Evolutionary conservation across 208 protist species (phyloP).

Genomic region (Trypanosoma melophagium): DNA sequence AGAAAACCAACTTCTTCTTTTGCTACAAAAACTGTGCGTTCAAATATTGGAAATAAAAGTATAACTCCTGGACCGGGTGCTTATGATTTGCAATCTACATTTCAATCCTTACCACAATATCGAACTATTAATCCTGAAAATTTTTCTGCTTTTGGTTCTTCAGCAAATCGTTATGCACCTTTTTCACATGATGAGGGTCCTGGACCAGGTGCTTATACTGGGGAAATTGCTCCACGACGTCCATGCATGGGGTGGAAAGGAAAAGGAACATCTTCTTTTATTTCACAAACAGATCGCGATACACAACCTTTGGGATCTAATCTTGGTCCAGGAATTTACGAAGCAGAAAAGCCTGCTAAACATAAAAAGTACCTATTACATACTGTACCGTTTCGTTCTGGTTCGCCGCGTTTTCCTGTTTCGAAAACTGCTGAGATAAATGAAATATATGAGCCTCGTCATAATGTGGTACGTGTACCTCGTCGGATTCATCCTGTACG

Average conservation of each 20-base stretch:
- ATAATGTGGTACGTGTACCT: conserved; percentile 24
- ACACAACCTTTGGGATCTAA: conserved; percentile 17
- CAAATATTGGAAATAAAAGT: conserved; percentile 13
- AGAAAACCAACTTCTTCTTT: conserved; percentile 84
- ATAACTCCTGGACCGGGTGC: conserved; percentile 70
- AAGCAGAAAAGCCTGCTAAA: conserved; percentile 27
- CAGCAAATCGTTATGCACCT: conserved; percentile 40
- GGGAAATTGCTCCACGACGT: conserved; percentile 71
- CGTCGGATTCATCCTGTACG: conserved; percentile 24
- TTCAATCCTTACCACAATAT: conserved; percentile 29
- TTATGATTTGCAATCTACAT: conserved; percentile 49
- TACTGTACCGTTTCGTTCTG: conserved; percentile 62
- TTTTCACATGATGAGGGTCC: conserved; percentile 32
- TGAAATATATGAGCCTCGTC: conserved; percentile 20
- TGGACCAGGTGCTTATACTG: conserved; percentile 76
- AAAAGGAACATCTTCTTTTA: conserved; percentile 52
- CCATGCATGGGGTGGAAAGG: conserved; percentile 21
- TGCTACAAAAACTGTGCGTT: conserved; percentile 60
- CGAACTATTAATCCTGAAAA: conserved; percentile 29
- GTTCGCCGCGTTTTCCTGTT: conserved; percentile 54
- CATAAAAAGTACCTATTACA: conserved; percentile 22
- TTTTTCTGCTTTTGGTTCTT: conserved; percentile 69
- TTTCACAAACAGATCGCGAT: conserved; percentile 53
- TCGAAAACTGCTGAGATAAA: conserved; percentile 11
- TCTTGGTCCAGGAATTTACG: conserved; percentile 72